These are phyloP conservation scores for Marasmius oreades DNA, from an alignment of 1,284 basidiomycete species.

Conservation along the genomic window DNA sequence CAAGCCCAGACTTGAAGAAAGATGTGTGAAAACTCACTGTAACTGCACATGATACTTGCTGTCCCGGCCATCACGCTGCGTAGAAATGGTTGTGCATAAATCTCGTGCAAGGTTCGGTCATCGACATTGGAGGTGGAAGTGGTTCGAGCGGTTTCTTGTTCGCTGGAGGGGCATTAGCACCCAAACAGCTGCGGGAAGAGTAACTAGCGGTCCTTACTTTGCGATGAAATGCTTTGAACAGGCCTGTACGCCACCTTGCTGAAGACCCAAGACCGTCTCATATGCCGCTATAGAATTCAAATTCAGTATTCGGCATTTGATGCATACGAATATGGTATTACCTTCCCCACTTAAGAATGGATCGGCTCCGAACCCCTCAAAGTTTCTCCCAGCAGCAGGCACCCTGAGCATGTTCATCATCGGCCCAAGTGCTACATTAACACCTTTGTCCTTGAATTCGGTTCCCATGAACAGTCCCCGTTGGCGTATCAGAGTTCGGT, in stretches of 20 bases:
- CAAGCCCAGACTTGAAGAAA: neutral
- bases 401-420: conserved; percentile 48
- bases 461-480: conserved; percentile 59
- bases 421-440: conserved; percentile 41
- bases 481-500: conserved; percentile 44
- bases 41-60: conserved; percentile 76
- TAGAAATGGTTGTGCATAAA: conserved; percentile 17
- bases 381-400: conserved; percentile 52
- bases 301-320: neutral
- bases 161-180: conserved; percentile 1
- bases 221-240: conserved; percentile 73
- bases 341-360: conserved; percentile 68
- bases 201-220: conserved; percentile 2
- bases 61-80: conserved; percentile 51
- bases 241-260: conserved; percentile 69
- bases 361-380: conserved; percentile 61
- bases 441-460: conserved; percentile 64
- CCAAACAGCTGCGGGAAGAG: neutral
- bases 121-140: conserved; percentile 14
- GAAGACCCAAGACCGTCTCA: conserved; percentile 76
- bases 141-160: conserved; percentile 14
- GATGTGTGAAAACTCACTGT: conserved; percentile 36
- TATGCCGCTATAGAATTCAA: conserved; percentile 42
- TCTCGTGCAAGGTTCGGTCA: conserved; percentile 18
- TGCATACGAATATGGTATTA: neutral